A percentile compares a stretch with the other conserved stretches of the same genome.
Conservation (phyloP, 441 rosid genomes). For the Dalechampia spathulata region DNA sequence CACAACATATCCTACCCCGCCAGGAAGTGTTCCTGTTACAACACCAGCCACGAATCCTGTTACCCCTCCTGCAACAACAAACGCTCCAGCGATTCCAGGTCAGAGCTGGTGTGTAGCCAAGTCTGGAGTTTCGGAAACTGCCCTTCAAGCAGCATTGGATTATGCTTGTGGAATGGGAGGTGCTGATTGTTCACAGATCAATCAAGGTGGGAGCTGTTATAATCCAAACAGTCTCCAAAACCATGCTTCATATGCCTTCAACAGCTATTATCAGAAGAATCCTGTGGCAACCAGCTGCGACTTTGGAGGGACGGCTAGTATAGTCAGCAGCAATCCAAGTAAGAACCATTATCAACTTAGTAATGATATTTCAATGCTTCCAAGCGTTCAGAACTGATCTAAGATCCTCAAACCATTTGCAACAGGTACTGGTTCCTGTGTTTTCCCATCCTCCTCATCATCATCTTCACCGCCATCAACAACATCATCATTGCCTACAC, state of each 20-base stretch:
- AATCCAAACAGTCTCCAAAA: conserved; percentile 57
- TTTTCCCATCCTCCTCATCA: conserved; percentile 51
- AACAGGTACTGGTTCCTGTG: conserved; percentile 80
- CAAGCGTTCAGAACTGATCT: conserved; percentile 3
- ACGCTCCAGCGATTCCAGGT: conserved; percentile 59
- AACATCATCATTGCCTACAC: conserved; percentile 28
- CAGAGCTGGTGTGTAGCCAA: conserved; percentile 90
- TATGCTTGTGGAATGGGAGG: conserved; percentile 95
- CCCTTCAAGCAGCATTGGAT: conserved; percentile 73
- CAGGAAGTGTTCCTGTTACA: conserved; percentile 42
- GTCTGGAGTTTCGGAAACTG: conserved; percentile 43
- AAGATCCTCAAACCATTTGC: conserved; percentile 1
- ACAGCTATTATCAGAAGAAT: conserved; percentile 85
- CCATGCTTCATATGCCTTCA: conserved; percentile 93
- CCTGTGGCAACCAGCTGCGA: conserved; percentile 81
- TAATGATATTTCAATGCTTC: conserved; percentile 2
- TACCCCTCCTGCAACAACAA: conserved; percentile 51
- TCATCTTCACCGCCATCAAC: conserved; percentile 30
- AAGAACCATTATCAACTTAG: conserved; percentile 21
- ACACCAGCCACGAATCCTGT: conserved; percentile 39
- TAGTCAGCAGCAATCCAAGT: conserved; percentile 75
- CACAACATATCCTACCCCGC: conserved; percentile 58
- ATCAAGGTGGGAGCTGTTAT: conserved; percentile 79
- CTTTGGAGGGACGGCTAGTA: conserved; percentile 68
- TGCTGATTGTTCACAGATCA: conserved; percentile 84